These are phyloP conservation scores for Torulaspora franciscae DNA, from an alignment of 805 yeast genomes.

Conservation along the genomic window DNA sequence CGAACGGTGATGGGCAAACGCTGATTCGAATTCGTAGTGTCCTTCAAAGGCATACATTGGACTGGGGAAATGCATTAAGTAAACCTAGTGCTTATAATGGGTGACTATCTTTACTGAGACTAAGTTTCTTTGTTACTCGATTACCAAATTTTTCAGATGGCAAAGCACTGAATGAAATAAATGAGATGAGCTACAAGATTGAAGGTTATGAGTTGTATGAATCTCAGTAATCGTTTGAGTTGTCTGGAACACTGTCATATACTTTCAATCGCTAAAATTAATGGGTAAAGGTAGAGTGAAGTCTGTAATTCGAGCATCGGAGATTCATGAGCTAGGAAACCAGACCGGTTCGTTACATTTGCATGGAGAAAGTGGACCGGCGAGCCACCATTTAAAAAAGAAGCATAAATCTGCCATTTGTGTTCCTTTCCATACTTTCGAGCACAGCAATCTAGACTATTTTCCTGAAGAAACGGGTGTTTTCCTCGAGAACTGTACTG, in stretches of 20 bases:
- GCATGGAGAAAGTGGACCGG: neutral
- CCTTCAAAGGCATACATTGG: too few relatives aligned
- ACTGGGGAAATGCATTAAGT: too few relatives aligned
- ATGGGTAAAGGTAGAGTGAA: neutral
- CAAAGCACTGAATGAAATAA: neutral
- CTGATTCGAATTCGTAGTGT: neutral
- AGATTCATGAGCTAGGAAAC: neutral
- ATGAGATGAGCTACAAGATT: neutral
- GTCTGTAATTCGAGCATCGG: neutral
- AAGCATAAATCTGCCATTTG: neutral
- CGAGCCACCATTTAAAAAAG: neutral
- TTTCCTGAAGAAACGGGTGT: constrained; percentile 12
- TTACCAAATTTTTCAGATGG: neutral
- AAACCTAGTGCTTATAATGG: neutral
- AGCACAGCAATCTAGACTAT: constrained; percentile 7
- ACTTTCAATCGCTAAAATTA: neutral
- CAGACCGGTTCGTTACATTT: neutral
- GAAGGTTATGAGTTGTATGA: neutral
- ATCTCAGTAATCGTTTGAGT: too few relatives aligned
- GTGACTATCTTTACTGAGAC: neutral
- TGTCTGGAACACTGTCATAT: too few relatives aligned
- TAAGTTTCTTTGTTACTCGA: neutral
- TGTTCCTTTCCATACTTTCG: constrained; percentile 6
- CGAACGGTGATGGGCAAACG: neutral
- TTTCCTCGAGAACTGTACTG: constrained; percentile 18